These are phyloP conservation scores for Solanum hybrid DNA, from an alignment of 305 asterid genomes.

Conservation along the genomic window DNA sequence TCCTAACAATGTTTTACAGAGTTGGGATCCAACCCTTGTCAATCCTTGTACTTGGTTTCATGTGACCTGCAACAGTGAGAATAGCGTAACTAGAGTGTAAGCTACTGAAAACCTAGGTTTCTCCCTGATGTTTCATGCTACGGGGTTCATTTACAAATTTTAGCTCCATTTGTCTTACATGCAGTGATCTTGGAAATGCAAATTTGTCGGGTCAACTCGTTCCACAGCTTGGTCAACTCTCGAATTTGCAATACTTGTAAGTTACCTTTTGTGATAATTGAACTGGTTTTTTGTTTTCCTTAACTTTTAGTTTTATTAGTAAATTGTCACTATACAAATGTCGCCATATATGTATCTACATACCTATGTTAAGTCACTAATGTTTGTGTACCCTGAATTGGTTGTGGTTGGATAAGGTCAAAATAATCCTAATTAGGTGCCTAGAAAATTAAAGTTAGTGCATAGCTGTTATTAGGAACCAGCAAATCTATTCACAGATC, in stretches of 20 bases:
- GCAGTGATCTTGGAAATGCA: conserved; percentile 92
- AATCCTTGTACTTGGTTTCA: conserved; percentile 97
- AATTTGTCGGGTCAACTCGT: conserved; percentile 79
- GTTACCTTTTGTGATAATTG: conserved; percentile 14
- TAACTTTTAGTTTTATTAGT: not conserved
- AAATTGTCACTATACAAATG: not conserved
- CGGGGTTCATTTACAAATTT: not conserved
- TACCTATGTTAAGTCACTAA: not conserved
- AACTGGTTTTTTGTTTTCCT: not conserved
- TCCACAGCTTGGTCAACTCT: conserved; percentile 80
- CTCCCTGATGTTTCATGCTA: not conserved
- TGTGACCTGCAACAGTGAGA: conserved; percentile 68
- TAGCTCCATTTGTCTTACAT: conserved; percentile 1
- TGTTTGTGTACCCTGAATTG: not conserved
- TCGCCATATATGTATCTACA: not conserved
- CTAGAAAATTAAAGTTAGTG: not conserved
- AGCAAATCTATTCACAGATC: not conserved
- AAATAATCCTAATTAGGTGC: not conserved
- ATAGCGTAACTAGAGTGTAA: conserved; percentile 77
- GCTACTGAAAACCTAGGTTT: conserved; percentile 8
- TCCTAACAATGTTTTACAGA: conserved; percentile 83
- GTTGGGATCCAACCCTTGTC: conserved; percentile 89
- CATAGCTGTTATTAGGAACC: not conserved
- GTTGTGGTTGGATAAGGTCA: not conserved
- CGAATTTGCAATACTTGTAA: conserved; percentile 71